Conservation (phyloP, 2,329 filamentous ascomycete genomes). For the Nothomitra cinnamomea region DNA sequence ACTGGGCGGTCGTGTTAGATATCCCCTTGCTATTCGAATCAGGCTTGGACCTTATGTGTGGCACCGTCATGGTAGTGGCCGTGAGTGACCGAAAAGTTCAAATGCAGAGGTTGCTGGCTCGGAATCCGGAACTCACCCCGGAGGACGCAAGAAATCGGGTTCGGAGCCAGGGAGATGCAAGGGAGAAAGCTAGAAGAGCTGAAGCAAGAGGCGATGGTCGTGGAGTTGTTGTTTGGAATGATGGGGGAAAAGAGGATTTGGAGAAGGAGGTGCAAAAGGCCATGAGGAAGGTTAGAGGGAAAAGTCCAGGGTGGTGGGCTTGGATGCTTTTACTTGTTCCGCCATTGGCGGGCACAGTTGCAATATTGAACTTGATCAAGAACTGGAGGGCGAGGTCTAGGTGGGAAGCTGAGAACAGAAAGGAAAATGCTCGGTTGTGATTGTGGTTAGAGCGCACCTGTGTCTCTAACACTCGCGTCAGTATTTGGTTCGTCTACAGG, state of each 20-base stretch:
- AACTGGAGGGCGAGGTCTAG: constrained; percentile 52
- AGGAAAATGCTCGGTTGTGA: constrained; percentile 14
- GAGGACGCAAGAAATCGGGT: constrained; percentile 83
- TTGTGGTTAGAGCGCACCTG: not conserved
- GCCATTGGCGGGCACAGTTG: constrained; percentile 52
- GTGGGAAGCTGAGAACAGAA: constrained; percentile 43
- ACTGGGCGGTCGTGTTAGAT: constrained; percentile 84
- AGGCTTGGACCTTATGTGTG: constrained; percentile 70
- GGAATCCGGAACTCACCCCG: constrained; percentile 62
- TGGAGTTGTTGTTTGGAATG: constrained; percentile 84
- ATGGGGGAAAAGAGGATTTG: constrained; percentile 55
- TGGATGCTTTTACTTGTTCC: constrained; percentile 51
- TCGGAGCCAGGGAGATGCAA: constrained; percentile 69
- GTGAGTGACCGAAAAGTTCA: constrained; percentile 67
- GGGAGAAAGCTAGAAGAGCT: constrained; percentile 63
- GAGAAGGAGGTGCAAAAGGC: constrained; percentile 47
- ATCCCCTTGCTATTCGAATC: constrained; percentile 85
- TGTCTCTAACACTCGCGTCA: too few species aligned
- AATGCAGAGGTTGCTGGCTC: constrained; percentile 56
- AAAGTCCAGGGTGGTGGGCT: constrained; percentile 73
- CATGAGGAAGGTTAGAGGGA: constrained; percentile 41
- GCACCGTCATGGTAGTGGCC: constrained; percentile 71
- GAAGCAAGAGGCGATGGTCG: constrained; percentile 42
- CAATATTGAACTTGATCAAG: constrained; percentile 53
- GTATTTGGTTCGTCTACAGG: too few species aligned